A percentile compares a stretch with the other conserved stretches of the same genome.
phyloP scores from a whole-genome alignment of 805 yeast species.

The Saccharomycopsis oosterbeekiorum region DNA sequence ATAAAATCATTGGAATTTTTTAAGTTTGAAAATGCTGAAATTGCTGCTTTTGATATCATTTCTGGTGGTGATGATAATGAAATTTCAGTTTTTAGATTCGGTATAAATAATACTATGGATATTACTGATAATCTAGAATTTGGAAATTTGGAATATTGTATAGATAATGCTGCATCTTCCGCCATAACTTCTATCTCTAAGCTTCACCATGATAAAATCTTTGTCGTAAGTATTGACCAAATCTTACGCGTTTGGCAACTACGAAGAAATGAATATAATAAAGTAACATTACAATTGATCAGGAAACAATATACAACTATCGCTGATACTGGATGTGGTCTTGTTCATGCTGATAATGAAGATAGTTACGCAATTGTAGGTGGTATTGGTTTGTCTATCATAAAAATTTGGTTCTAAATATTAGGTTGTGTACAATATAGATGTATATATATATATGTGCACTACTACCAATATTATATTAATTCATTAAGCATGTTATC shows the following conservation, averaged over 20 bases:
- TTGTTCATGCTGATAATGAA: slow-evolving; percentile 24
- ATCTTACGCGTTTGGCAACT: slow-evolving; percentile 54
- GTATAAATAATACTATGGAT: slow-evolving; percentile 13
- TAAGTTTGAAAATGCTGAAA: slow-evolving; percentile 8
- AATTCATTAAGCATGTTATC: not conserved
- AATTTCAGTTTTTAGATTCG: slow-evolving; percentile 32
- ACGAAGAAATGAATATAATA: slow-evolving; percentile 19
- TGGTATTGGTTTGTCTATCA: slow-evolving; percentile 72
- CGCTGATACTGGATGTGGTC: slow-evolving; percentile 82
- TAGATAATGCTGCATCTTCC: slow-evolving; percentile 67
- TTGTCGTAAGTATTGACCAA: slow-evolving; percentile 82
- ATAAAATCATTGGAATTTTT: slow-evolving; percentile 34
- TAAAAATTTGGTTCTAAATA: slow-evolving; percentile 24
- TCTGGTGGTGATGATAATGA: slow-evolving; percentile 96
- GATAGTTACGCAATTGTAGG: slow-evolving; percentile 38
- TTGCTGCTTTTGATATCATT: slow-evolving; percentile 28
- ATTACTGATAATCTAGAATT: slow-evolving; percentile 24
- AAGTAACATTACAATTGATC: slow-evolving; percentile 23
- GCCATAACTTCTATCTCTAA: slow-evolving; percentile 61
- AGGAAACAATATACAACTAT: slow-evolving; percentile 60
- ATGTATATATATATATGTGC: not conserved
- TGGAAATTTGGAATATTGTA: slow-evolving; percentile 12
- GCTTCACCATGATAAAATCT: slow-evolving; percentile 25
- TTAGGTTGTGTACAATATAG: not conserved
- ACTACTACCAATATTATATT: not conserved